These are phyloP conservation scores for Trapa bicornis DNA, from an alignment of 345 rosid species.

Conservation along the genomic window DNA sequence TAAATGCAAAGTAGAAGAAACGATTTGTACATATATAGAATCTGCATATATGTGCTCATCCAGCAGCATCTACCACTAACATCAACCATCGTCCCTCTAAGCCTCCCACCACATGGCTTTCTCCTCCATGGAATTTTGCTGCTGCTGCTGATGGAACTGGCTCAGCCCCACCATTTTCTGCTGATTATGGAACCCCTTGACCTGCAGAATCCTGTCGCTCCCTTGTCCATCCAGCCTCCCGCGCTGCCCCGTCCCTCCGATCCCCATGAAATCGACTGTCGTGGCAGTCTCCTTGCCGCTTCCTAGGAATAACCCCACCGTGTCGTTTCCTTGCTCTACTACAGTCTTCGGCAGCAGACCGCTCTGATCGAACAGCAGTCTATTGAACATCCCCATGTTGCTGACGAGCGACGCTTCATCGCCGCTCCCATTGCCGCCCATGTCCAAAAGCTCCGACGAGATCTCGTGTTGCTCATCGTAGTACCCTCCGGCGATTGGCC, in stretches of 20 bases:
- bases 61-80: background rate
- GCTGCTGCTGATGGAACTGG: constrained; percentile 23
- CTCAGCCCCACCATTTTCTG: constrained; percentile 13
- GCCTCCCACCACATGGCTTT: constrained; percentile 43
- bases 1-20: background rate
- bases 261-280: constrained; percentile 53
- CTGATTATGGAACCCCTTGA: constrained; percentile 11
- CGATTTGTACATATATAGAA: background rate
- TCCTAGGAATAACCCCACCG: constrained; percentile 7
- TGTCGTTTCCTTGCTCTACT: constrained; percentile 1
- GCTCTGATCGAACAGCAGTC: constrained; percentile 1
- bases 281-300: constrained; percentile 18
- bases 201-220: constrained; percentile 16
- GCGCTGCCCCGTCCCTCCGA: constrained; percentile 27
- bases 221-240: constrained; percentile 20
- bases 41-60: background rate
- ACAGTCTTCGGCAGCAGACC: constrained; percentile 6
- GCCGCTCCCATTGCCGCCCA: background rate
- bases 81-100: constrained; percentile 2
- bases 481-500: background rate
- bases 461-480: constrained; percentile 1
- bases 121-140: constrained; percentile 17
- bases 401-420: background rate
- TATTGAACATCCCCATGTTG: constrained; percentile 7
- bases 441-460: constrained; percentile 1